Evolutionary conservation across 2,329 filamentous ascomycete genomes (phyloP), one percentile per base, ranked within the genome.

Genomic region (Neonectria ditissima): DNA sequence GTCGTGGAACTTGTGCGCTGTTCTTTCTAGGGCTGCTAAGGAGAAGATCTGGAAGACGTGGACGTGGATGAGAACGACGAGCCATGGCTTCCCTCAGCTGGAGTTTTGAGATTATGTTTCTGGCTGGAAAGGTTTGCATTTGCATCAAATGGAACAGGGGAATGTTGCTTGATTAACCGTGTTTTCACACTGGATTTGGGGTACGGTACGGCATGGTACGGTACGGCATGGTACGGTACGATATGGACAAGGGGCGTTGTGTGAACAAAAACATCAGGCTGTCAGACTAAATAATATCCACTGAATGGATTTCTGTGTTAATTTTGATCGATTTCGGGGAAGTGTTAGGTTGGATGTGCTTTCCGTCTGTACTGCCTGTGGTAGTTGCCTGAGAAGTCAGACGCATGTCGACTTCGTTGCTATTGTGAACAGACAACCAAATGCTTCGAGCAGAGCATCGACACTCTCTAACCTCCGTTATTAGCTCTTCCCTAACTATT

Each of bases 101-200:
- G 73, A 67, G 71, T 74, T 73, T 67, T 67, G 68, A 66, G 65
- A 73, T 67, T 72, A 70, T 71, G 63, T 68, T 60, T 73, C 63
- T 65, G 68, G 53, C 60, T 63, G 50, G 55, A 59, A 47, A 62
- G 45, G 61, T 72, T 63, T 69, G 55, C 59, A 69, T 66, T 54
- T 68, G 63, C 62, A 59, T 62, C 50, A 62, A 57, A 61, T 56
- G 58, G 62, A 55, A 57, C 51, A 52, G 39, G 51, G 48, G 52
- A 65, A 47, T 55, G 52, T 64, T 68, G 61, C 30, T 67, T 62
- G 57, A 67, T 63, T 51, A 63, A 45, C 60, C 65, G 51, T 50
- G 52, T 55, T 64, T 41, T 59, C 48, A 70, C 43, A 58, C 47
- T 55, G 48, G 62, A 67, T 68, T 68, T 67, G 61, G 69, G 65